Evolutionary conservation across 2,329 filamentous ascomycete species (phyloP).

Genomic region (Chrysoporthe deuterocubensis): DNA sequence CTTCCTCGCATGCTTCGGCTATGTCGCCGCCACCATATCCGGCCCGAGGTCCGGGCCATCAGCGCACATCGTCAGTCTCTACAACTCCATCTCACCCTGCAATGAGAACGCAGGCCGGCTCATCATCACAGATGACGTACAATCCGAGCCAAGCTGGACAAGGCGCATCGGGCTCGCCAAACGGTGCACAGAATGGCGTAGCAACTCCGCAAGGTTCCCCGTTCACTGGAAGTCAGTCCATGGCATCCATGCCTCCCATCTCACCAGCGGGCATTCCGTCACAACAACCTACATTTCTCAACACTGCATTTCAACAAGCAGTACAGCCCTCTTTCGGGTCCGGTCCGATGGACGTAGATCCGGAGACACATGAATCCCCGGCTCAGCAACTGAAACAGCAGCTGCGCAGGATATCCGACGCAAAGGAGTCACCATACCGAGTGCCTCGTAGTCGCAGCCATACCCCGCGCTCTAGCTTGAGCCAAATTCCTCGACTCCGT

Average conservation of each 20-base stretch:
- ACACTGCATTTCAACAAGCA: constrained; percentile 19
- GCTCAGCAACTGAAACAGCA: constrained; percentile 29
- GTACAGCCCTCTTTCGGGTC: constrained; percentile 20
- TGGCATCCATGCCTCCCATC: constrained; percentile 20
- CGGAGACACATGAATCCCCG: constrained; percentile 23
- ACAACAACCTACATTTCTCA: constrained; percentile 25
- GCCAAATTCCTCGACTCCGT: constrained; percentile 22
- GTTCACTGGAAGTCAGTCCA: constrained; percentile 3
- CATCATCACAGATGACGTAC: constrained; percentile 26
- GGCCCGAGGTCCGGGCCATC: constrained; percentile 22
- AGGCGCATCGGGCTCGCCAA: constrained; percentile 2
- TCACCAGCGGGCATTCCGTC: constrained; percentile 28
- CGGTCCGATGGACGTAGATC: constrained; percentile 22
- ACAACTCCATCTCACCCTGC: constrained; percentile 42
- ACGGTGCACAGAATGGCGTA: constrained; percentile 1
- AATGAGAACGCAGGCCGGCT: constrained; percentile 39
- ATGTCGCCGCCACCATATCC: constrained; percentile 30
- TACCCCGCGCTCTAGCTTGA: constrained; percentile 24
- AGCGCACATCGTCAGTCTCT: constrained; percentile 27
- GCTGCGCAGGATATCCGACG: constrained; percentile 28
- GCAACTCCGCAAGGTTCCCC: background rate
- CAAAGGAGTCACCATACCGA: constrained; percentile 23
- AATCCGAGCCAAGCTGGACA: constrained; percentile 18
- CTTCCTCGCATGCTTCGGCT: constrained; percentile 26
- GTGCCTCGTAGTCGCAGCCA: constrained; percentile 21